phyloP scores from a whole-genome alignment of 2,329 filamentous ascomycete species.

The Ceratocystis huliohia region DNA sequence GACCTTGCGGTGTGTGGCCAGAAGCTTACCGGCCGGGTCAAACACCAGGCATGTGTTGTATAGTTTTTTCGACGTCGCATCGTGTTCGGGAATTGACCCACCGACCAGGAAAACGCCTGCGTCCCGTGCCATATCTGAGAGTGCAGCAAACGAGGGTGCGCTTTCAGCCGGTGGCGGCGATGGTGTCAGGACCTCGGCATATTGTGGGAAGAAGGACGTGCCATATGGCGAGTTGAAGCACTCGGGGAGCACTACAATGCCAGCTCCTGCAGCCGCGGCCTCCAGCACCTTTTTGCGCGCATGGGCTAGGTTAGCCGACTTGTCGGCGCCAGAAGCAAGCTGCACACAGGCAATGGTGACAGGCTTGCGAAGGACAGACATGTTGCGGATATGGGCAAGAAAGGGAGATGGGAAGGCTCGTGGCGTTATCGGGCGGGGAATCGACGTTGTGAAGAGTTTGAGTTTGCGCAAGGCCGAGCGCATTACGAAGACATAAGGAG shows the following conservation, averaged over 20 bases:
- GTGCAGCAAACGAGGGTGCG: slow-evolving; percentile 74
- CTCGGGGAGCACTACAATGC: slow-evolving; percentile 84
- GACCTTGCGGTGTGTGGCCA: slow-evolving; percentile 85
- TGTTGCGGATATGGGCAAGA: slow-evolving; percentile 27
- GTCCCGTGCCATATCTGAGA: slow-evolving; percentile 67
- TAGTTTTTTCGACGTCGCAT: slow-evolving; percentile 44
- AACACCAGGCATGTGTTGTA: slow-evolving; percentile 91
- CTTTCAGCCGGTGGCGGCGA: slow-evolving; percentile 54
- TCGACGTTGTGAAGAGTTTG: slow-evolving; percentile 6
- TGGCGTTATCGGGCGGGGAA: not conserved
- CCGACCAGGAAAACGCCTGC: slow-evolving; percentile 72
- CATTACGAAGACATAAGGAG: not conserved
- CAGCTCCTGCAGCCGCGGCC: slow-evolving; percentile 62
- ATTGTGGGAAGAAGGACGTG: slow-evolving; percentile 74
- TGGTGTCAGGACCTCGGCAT: slow-evolving; percentile 74
- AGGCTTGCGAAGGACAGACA: slow-evolving; percentile 51
- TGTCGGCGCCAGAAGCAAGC: slow-evolving; percentile 69
- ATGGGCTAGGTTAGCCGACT: slow-evolving; percentile 67
- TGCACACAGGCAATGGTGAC: slow-evolving; percentile 74
- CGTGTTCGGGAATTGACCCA: slow-evolving; percentile 81
- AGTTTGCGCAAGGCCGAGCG: slow-evolving; percentile 6
- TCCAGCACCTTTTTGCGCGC: slow-evolving; percentile 73
- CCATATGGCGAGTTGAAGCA: slow-evolving; percentile 99
- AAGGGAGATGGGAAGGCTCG: not conserved
- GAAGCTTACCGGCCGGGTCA: slow-evolving; percentile 58